Base-by-base conservation (phyloP, 305 asterid genomes). In the Withania somnifera region DNA sequence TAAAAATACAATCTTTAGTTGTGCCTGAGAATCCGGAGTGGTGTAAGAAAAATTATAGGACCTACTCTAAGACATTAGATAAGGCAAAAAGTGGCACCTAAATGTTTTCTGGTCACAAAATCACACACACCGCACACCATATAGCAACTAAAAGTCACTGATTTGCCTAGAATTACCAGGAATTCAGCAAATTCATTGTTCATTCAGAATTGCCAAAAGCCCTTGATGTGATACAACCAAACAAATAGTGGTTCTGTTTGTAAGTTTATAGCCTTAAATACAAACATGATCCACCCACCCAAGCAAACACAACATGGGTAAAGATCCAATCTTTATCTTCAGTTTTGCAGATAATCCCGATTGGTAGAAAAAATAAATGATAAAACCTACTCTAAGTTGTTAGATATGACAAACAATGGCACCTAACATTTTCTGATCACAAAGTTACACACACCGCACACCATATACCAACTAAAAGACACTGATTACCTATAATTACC, bases 401-500 rank as follows among this genome's bases (percentile, higher is more conserved):
- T 26, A 75, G 63, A 26, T 54, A 51, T 51, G 64, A 24, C 3
- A 64, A 28, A 83, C 64, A 28, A 78, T 45, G 57, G 15, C 63
- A 83, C 64, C 78, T 73, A 61, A 83, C 51, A 52, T 79, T 4
- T 19, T 60, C 83, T 57, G 84, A 82, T 84, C 84, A 76, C 11
- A 73, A 80, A 83, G 77, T 10, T 76, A 60, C 15, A 45, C 80
- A 52, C 68, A 58, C n/a, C 75, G 78, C 34, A 42, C 4, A 71
- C 81, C 79, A 22, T 28, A 61, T 26, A 22, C 53, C 58, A 69
- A 76, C 80, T 76, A 63, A 80, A 79, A 82, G 52, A 68, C 81
- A 83, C 67, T 83, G 69, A 83, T 63, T 77, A 54, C 76, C 85
- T 79, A n/a, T 40, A 79, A 69, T 82, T 63, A 82, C 71, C 76